phyloP scores from a whole-genome alignment of 2,329 filamentous ascomycete species.

The Trichoderma arundinaceum region DNA sequence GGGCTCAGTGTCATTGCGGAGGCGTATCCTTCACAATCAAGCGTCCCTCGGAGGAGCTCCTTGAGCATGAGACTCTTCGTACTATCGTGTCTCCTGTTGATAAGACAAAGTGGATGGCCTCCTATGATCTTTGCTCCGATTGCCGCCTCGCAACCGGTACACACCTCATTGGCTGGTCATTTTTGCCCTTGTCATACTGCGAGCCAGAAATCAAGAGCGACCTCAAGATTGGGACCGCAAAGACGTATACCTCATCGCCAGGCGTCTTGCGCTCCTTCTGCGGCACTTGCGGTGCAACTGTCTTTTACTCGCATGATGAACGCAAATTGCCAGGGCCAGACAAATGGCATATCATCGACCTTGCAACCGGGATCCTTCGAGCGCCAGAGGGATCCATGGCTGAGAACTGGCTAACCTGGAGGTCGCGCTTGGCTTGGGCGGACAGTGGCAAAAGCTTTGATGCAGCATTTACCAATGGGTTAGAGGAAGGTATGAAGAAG shows the following conservation, averaged over 20 bases:
- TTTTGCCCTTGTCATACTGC: constrained; percentile 47
- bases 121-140: constrained; percentile 51
- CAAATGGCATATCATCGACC: constrained; percentile 47
- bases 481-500: constrained; percentile 47
- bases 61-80: constrained; percentile 41
- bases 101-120: constrained; percentile 50
- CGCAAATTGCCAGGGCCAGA: constrained; percentile 41
- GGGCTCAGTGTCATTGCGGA: constrained; percentile 53
- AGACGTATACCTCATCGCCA: constrained; percentile 49
- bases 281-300: constrained; percentile 52
- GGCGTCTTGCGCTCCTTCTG: constrained; percentile 53
- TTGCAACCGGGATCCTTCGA: constrained; percentile 53
- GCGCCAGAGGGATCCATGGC: constrained; percentile 52
- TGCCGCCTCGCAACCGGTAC: constrained; percentile 52
- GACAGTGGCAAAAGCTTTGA: constrained; percentile 48
- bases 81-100: constrained; percentile 47
- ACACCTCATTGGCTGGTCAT: constrained; percentile 51
- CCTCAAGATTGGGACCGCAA: constrained; percentile 51
- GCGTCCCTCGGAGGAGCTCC: constrained; percentile 45
- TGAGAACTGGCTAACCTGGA: constrained; percentile 55
- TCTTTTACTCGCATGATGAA: constrained; percentile 45
- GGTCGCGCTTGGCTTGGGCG: constrained; percentile 45
- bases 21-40: constrained; percentile 54
- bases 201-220: constrained; percentile 47
- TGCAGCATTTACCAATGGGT: constrained; percentile 42